Percentiles rank a stretch among this genome's conserved stretches.
Evolutionary conservation across 1,284 basidiomycete species (phyloP).

Genomic region (Rhodotorula sp.): DNA sequence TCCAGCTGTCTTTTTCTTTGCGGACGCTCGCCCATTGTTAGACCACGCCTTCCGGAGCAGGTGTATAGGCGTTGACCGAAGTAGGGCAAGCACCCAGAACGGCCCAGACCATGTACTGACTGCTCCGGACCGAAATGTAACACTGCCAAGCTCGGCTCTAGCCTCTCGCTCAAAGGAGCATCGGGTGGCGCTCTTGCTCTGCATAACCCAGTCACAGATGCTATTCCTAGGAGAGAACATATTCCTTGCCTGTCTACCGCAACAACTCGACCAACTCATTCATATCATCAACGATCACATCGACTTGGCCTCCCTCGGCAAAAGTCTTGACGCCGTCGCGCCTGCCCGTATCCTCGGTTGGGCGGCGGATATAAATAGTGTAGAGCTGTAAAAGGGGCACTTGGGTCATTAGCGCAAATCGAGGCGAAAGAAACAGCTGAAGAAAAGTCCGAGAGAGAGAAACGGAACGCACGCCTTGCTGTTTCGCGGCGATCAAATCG

Average conservation of each 20-base stretch:
- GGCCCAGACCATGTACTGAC: too few species aligned
- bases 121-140: too few species aligned
- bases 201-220: too few species aligned
- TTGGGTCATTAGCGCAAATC: neutral
- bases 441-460: neutral
- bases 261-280: neutral
- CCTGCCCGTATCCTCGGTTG: conserved; percentile 43
- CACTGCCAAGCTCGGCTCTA: too few species aligned
- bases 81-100: too few species aligned
- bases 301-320: conserved; percentile 27
- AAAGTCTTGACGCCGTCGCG: conserved; percentile 10
- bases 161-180: too few species aligned
- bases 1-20: neutral
- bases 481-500: conserved; percentile 45
- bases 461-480: conserved; percentile 39
- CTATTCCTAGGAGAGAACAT: too few species aligned
- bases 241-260: neutral
- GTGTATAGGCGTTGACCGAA: too few species aligned
- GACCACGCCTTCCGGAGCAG: too few species aligned
- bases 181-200: too few species aligned
- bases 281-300: conserved; percentile 10
- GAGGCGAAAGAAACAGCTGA: too few species aligned
- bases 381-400: conserved; percentile 35
- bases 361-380: conserved; percentile 47
- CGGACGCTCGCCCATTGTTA: neutral